phyloP scores from a whole-genome alignment of 495 filamentous ascomycete species.

The Evansstolkia leycettana region DNA sequence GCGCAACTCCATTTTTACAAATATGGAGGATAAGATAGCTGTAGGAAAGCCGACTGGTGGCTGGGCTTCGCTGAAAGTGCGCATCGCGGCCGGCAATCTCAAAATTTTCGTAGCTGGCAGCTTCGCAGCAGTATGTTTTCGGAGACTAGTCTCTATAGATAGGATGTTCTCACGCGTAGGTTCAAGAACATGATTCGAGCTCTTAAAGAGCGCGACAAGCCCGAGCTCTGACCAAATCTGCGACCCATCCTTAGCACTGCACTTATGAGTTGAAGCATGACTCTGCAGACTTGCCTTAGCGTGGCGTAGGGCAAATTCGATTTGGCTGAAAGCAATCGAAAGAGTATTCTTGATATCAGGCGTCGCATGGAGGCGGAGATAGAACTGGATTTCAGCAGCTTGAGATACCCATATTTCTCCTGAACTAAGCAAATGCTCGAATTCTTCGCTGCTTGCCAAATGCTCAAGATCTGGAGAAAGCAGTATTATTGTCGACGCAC shows the following conservation, averaged over 20 bases:
- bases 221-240: constrained; percentile 27
- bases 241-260: no score
- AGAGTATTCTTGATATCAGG: neutral
- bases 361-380: constrained; percentile 8
- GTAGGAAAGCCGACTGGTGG: constrained; percentile 10
- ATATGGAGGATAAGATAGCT: constrained; percentile 11
- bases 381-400: constrained; percentile 16
- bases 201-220: constrained; percentile 14
- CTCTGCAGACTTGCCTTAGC: constrained; percentile 15
- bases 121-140: constrained; percentile 1
- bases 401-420: constrained; percentile 17
- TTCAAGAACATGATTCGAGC: constrained; percentile 1
- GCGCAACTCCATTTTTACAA: constrained; percentile 12
- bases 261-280: no score
- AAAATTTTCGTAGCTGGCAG: no score
- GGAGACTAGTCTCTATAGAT: constrained; percentile 15
- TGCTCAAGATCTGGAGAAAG: neutral
- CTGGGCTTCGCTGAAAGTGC: constrained; percentile 6
- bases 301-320: constrained; percentile 13
- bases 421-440: constrained; percentile 4
- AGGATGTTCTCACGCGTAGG: constrained; percentile 1
- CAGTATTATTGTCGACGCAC: constrained; percentile 5
- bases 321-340: constrained; percentile 7
- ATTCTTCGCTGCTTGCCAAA: neutral
- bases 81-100: constrained; percentile 9